phyloP scores from a whole-genome alignment of 2,329 filamentous ascomycete genomes.

The Pleoardoris graminearum region DNA sequence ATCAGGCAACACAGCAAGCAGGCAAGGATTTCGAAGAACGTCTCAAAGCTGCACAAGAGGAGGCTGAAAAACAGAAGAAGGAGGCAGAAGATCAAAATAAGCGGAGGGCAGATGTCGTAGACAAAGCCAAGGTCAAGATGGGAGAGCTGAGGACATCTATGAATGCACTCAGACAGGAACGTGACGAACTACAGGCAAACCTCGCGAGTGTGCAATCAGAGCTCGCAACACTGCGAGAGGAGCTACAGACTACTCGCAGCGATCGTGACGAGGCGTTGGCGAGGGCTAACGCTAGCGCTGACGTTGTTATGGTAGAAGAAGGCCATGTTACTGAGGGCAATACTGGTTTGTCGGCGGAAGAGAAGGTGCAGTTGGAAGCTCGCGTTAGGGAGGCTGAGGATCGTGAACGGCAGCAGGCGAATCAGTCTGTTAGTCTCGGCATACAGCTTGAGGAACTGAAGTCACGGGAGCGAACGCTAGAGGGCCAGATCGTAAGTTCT shows the following conservation, averaged over 20 bases:
- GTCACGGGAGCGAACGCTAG: slow-evolving; percentile 65
- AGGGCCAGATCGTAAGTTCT: slow-evolving; percentile 58
- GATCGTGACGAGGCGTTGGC: slow-evolving; percentile 67
- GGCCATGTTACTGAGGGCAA: slow-evolving; percentile 48
- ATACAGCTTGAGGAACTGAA: slow-evolving; percentile 57
- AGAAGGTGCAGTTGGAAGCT: slow-evolving; percentile 42
- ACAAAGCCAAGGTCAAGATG: slow-evolving; percentile 17
- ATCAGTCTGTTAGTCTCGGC: slow-evolving; percentile 41
- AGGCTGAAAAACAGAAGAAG: slow-evolving; percentile 1
- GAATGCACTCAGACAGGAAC: neutral
- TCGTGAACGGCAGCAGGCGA: slow-evolving; percentile 44
- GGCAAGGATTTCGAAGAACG: slow-evolving; percentile 52
- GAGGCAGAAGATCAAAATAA: slow-evolving; percentile 22
- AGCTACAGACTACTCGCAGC: slow-evolving; percentile 63
- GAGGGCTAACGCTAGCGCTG: slow-evolving; percentile 46
- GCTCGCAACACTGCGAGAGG: slow-evolving; percentile 27
- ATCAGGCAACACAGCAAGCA: slow-evolving; percentile 55
- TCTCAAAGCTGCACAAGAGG: slow-evolving; percentile 42
- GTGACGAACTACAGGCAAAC: slow-evolving; percentile 36
- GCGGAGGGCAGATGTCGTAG: slow-evolving; percentile 47
- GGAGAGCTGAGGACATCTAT: neutral
- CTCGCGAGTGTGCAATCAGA: slow-evolving; percentile 35
- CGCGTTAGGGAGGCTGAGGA: slow-evolving; percentile 47
- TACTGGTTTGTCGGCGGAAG: slow-evolving; percentile 29
- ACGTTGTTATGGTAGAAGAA: slow-evolving; percentile 50